phyloP scores from a whole-genome alignment of 2,329 filamentous ascomycete genomes.

The Nigrograna mackinnonii region DNA sequence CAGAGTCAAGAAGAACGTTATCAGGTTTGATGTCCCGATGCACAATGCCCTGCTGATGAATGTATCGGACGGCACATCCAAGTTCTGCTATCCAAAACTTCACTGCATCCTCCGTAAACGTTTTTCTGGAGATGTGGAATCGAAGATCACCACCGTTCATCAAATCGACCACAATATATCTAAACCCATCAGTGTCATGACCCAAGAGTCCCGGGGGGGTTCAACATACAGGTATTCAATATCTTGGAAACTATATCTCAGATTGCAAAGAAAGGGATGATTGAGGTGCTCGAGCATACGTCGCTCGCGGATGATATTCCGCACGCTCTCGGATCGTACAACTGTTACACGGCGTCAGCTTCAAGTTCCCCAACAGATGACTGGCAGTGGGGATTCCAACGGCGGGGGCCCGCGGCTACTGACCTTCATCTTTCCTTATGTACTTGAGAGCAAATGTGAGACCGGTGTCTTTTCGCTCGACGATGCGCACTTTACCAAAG shows the following conservation, averaged over 20 bases:
- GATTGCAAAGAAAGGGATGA: constrained; percentile 96
- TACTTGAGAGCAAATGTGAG: constrained; percentile 97
- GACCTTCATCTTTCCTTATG: constrained; percentile 97
- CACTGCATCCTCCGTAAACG: constrained; percentile 95
- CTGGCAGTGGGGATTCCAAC: constrained; percentile 4
- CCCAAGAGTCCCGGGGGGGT: neutral
- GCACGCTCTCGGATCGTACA: constrained; percentile 94
- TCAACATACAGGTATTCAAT: constrained; percentile 89
- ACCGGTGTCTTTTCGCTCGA: constrained; percentile 94
- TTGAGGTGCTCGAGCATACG: constrained; percentile 98
- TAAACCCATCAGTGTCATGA: constrained; percentile 36
- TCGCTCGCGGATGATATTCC: constrained; percentile 96
- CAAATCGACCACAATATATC: constrained; percentile 91
- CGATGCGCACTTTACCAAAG: constrained; percentile 98
- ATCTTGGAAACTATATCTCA: constrained; percentile 98
- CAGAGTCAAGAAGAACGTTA: constrained; percentile 45
- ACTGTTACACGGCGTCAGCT: constrained; percentile 60
- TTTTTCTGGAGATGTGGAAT: constrained; percentile 97
- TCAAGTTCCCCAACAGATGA: constrained; percentile 7
- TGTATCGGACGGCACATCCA: constrained; percentile 77
- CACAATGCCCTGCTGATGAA: constrained; percentile 47
- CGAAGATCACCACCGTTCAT: constrained; percentile 97
- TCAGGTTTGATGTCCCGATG: constrained; percentile 48
- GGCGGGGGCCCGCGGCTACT: constrained; percentile 30
- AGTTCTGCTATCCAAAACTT: constrained; percentile 97